Base-by-base conservation (phyloP, 345 rosid genomes). In the Salix purpurea region DNA sequence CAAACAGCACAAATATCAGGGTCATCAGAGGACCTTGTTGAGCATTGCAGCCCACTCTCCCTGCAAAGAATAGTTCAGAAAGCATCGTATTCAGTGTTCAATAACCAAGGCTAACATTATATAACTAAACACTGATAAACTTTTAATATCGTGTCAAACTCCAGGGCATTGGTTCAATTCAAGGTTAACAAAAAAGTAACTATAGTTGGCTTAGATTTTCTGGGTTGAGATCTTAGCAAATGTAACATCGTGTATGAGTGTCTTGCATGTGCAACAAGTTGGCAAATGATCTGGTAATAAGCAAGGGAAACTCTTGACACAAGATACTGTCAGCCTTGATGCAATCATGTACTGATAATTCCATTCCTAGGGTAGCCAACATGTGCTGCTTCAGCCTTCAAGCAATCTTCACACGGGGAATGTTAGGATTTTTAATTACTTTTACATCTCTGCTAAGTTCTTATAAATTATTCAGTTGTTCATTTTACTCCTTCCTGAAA, bases 1-100 rank as follows among this genome's bases (percentile, higher is more conserved):
- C 99, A 96, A 76, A 96, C 98, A 26, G 99, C 96, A 80, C 99
- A 96, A 7, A 86, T 86, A 74, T 96, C 99, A 19, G 85, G 85
- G 67, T 96, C 99, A 72, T 96, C 96, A 16, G 89, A 78, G 48
- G 89, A 73, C 52, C 82, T 79, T 56, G 86, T 85, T 62, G 86
- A 76, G 50, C 88, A 85, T 69, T 92, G 99, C 89, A 93, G 81
- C 64, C 97, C 99, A 36, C 74, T 80, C 80, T 93, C 98, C 84
- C 99, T 92, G 85, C 82, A 86, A 76, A 64, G 36, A 73, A 62
- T 42, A 42, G 26, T 54, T 23, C 28, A 76, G 1, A 24, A 54
- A 32, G 24, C 26, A 72, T 77, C 75, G 48, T 11, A 40, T 64
- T 50, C n/a, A 11, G 44, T 11, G 5, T n/a, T 14, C 40, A 69